Percentiles rank a stretch among this genome's conserved stretches.
phyloP scores from a whole-genome alignment of 768 basidiomycete genomes.

The Leccinum boreale region DNA sequence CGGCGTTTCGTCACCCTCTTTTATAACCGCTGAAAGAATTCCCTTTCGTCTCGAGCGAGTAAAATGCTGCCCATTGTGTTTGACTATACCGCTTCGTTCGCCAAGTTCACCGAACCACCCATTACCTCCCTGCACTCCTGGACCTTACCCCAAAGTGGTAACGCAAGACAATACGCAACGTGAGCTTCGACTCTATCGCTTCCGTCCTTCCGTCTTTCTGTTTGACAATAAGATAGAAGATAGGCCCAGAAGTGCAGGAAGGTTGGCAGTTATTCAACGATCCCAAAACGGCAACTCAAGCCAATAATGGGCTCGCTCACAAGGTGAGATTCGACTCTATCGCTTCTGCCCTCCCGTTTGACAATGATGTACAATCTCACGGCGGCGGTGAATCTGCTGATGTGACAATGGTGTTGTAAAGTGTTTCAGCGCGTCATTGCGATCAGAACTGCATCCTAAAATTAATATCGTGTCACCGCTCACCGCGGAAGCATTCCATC shows the following conservation, averaged over 20 bases:
- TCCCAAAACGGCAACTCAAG: too few species aligned
- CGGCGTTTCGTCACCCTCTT: not conserved
- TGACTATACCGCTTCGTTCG: not conserved
- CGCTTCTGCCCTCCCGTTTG: too few species aligned
- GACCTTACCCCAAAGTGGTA: constrained; percentile 1
- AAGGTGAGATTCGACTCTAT: too few species aligned
- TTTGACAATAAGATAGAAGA: constrained; percentile 16
- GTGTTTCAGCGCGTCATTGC: not conserved
- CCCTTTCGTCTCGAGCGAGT: not conserved
- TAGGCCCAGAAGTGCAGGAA: too few species aligned
- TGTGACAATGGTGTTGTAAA: too few species aligned
- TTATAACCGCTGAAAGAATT: constrained; percentile 13
- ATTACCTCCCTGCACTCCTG: not conserved
- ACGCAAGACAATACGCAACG: constrained; percentile 19
- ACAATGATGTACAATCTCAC: too few species aligned
- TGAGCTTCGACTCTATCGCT: not conserved
- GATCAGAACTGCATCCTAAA: not conserved
- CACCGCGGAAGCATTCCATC: not conserved
- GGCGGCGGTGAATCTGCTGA: too few species aligned
- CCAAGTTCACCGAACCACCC: not conserved
- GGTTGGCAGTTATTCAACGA: too few species aligned
- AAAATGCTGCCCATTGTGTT: not conserved
- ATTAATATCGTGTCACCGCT: not conserved
- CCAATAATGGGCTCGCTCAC: too few species aligned
- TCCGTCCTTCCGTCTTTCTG: not conserved